These are phyloP conservation scores for Neoboletus magnificus DNA, from an alignment of 768 basidiomycete genomes.

Conservation along the genomic window DNA sequence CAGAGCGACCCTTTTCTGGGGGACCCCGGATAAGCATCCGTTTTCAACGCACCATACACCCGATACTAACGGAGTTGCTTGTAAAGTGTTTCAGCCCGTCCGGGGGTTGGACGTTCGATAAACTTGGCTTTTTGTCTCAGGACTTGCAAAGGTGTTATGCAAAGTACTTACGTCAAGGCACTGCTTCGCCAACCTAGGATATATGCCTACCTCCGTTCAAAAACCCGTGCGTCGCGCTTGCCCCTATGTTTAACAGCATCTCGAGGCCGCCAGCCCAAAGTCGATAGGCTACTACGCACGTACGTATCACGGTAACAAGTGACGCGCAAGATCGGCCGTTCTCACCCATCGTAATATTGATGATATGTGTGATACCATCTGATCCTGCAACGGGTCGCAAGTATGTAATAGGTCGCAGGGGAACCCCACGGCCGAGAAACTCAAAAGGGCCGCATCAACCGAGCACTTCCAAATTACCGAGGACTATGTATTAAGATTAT, in stretches of 20 bases:
- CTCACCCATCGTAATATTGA: no score
- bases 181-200: neutral
- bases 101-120: neutral
- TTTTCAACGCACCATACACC: neutral
- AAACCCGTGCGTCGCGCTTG: neutral
- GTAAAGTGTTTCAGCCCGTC: neutral
- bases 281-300: no score
- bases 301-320: neutral
- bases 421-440: neutral
- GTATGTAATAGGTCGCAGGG: neutral
- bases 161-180: neutral
- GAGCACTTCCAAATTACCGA: no score
- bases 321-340: neutral
- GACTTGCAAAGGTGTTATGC: neutral
- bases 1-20: no score
- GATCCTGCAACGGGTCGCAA: neutral
- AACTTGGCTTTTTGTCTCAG: neutral
- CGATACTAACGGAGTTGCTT: neutral
- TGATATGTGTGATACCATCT: neutral
- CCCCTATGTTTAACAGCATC: no score
- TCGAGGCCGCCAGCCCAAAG: no score
- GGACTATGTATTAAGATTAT: no score
- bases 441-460: no score
- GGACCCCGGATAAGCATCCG: neutral
- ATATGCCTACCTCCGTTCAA: neutral